phyloP scores from a whole-genome alignment of 176 grass and related monocot genomes.

The Oropetium thomaeum region DNA sequence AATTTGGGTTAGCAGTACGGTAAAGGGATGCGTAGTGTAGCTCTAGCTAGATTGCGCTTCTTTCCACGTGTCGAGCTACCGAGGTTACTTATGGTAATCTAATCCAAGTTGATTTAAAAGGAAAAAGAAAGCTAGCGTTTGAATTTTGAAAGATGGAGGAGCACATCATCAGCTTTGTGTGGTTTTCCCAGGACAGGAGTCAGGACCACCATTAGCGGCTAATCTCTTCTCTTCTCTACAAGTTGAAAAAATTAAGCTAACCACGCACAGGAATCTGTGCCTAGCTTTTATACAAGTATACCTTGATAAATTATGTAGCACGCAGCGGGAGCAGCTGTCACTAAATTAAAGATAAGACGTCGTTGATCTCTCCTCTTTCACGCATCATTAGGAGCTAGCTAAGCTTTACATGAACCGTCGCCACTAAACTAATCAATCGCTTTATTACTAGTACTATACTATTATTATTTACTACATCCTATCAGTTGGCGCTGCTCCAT shows the following conservation, averaged over 20 bases:
- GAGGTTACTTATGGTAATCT: conserved; percentile 35
- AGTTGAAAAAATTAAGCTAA: too few relatives aligned
- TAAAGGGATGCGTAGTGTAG: background rate
- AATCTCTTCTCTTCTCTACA: too few relatives aligned
- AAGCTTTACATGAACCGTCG: conserved; percentile 27
- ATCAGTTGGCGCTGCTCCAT: background rate
- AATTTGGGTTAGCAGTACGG: background rate
- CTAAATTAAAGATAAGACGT: conserved; percentile 45
- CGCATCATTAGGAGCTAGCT: conserved; percentile 57
- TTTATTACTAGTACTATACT: background rate
- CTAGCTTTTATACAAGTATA: conserved; percentile 19
- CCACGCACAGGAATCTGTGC: conserved; percentile 45
- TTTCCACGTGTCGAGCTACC: conserved; percentile 28
- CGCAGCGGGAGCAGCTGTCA: conserved; percentile 18
- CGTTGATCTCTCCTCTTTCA: conserved; percentile 44
- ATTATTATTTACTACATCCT: too few relatives aligned
- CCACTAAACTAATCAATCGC: conserved; percentile 1
- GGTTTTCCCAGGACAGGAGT: background rate
- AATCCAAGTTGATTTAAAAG: conserved; percentile 3
- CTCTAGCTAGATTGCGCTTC: background rate
- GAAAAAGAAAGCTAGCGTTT: too few relatives aligned
- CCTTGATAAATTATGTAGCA: background rate
- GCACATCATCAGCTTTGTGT: too few relatives aligned
- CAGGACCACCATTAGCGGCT: conserved; percentile 44
- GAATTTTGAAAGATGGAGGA: conserved; percentile 26